Conservation (phyloP, 129 eudicot species). For the Sambucus nigra region DNA sequence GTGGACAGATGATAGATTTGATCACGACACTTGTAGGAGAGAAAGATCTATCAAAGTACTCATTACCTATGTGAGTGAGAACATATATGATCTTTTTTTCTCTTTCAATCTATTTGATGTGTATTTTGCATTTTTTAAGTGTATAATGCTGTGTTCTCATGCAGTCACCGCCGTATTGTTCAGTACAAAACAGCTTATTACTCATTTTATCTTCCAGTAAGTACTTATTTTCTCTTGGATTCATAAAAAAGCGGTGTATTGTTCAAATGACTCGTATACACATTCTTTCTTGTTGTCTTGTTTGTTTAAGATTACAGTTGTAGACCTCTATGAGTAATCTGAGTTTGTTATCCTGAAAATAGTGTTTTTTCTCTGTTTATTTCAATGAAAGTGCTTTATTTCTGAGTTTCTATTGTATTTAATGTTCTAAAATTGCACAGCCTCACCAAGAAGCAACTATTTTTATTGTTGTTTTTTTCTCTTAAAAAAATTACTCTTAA, state of each 20-base stretch:
- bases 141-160: conserved; percentile 9
- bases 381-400: too few species aligned
- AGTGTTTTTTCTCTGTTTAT: too few species aligned
- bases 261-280: neutral
- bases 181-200: conserved; percentile 92
- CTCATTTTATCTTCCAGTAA: conserved; percentile 89
- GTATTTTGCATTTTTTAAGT: conserved; percentile 6
- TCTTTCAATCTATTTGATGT: neutral
- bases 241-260: neutral
- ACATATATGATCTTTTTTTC: neutral
- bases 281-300: too few species aligned
- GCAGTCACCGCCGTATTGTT: conserved; percentile 90
- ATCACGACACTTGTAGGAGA: conserved; percentile 85
- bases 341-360: too few species aligned
- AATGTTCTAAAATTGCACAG: too few species aligned
- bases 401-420: too few species aligned
- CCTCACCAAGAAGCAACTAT: too few species aligned
- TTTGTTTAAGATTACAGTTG: too few species aligned
- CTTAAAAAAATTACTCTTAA: too few species aligned
- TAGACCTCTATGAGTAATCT: too few species aligned
- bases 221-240: conserved; percentile 16
- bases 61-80: conserved; percentile 56
- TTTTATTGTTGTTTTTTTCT: too few species aligned
- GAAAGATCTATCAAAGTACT: conserved; percentile 79
- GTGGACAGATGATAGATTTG: conserved; percentile 88